A percentile compares a stretch with the other conserved stretches of the same genome.
Conservation (phyloP, 345 rosid species). For the Turnera subulata region DNA sequence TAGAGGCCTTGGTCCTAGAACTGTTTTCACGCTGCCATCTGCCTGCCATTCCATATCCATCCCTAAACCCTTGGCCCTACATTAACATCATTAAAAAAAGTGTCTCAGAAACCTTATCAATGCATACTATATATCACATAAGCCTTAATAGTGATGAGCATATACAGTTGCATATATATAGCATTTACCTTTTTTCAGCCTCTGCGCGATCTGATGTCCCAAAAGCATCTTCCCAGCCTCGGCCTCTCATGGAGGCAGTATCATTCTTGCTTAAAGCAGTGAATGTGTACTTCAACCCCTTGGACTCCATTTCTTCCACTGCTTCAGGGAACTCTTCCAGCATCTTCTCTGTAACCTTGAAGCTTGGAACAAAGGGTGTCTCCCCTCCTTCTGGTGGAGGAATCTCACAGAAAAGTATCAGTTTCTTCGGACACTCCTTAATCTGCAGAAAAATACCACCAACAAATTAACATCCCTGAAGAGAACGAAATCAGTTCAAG, state of each 20-base stretch:
- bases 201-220: conserved; percentile 43
- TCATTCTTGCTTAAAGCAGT: conserved; percentile 35
- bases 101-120: too few relatives aligned
- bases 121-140: too few relatives aligned
- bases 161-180: neutral
- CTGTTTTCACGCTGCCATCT: conserved; percentile 39
- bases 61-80: conserved; percentile 49
- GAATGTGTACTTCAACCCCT: conserved; percentile 48
- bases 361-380: conserved; percentile 77
- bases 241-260: conserved; percentile 54
- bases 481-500: too few relatives aligned
- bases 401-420: conserved; percentile 54
- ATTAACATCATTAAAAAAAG: too few relatives aligned
- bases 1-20: conserved; percentile 33
- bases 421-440: conserved; percentile 41
- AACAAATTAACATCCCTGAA: too few relatives aligned
- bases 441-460: too few relatives aligned
- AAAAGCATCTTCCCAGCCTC: conserved; percentile 68
- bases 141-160: too few relatives aligned
- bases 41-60: conserved; percentile 62
- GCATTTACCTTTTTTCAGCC: conserved; percentile 45
- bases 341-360: conserved; percentile 53
- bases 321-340: conserved; percentile 50
- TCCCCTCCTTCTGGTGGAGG: conserved; percentile 64
- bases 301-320: conserved; percentile 54